phyloP scores from a whole-genome alignment of 352 stramenopile genomes.

The Phytophthora litchii region DNA sequence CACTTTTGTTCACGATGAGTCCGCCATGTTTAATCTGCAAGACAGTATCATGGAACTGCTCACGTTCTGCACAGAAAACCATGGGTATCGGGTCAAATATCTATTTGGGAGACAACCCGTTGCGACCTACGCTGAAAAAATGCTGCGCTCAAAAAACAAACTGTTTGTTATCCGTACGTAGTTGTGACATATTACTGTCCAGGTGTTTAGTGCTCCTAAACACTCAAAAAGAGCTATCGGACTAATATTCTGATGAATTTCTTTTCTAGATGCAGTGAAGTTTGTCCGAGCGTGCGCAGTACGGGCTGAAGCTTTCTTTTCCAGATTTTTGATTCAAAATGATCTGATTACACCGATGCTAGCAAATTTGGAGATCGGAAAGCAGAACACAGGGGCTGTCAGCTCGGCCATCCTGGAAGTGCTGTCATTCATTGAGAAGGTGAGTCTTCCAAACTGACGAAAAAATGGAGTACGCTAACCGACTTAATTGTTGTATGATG shows the following conservation, averaged over 20 bases:
- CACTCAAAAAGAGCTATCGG: background rate
- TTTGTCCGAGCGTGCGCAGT: slow-evolving; percentile 79
- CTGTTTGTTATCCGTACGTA: slow-evolving; percentile 82
- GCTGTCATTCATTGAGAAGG: slow-evolving; percentile 79
- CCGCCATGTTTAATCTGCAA: slow-evolving; percentile 74
- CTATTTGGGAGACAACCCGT: slow-evolving; percentile 83
- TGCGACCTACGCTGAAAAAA: slow-evolving; percentile 70
- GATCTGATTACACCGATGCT: slow-evolving; percentile 69
- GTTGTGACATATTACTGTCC: slow-evolving; percentile 21
- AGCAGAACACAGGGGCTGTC: slow-evolving; percentile 62
- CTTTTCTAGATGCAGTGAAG: slow-evolving; percentile 67
- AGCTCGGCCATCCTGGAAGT: slow-evolving; percentile 79
- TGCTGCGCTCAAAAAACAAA: slow-evolving; percentile 85
- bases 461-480: background rate
- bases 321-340: slow-evolving; percentile 78
- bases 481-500: slow-evolving; percentile 13
- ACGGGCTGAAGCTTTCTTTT: slow-evolving; percentile 83
- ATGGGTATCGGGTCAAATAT: slow-evolving; percentile 89
- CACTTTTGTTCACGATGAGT: slow-evolving; percentile 42
- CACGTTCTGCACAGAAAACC: slow-evolving; percentile 85
- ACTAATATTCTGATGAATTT: background rate
- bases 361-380: slow-evolving; percentile 53
- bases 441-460: slow-evolving; percentile 15
- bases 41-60: slow-evolving; percentile 87
- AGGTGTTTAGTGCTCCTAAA: slow-evolving; percentile 27